A percentile compares a stretch with the other conserved stretches of the same genome.
phyloP scores from a whole-genome alignment of 2,329 filamentous ascomycete genomes.

The Monosporascus sp. region DNA sequence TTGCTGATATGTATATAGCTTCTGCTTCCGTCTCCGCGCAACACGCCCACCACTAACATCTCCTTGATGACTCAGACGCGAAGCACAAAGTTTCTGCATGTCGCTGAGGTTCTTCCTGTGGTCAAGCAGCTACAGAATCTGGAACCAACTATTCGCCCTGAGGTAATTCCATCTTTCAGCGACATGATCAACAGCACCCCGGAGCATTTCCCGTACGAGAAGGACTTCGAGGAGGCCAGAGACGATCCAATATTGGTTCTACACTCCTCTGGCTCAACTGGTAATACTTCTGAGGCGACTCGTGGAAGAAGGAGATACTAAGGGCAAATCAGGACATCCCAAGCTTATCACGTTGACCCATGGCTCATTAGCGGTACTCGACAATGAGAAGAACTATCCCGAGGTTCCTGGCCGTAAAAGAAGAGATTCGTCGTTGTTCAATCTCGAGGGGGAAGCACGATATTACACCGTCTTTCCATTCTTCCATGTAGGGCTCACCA shows the following conservation, averaged over 20 bases:
- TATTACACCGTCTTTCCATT: constrained; percentile 15
- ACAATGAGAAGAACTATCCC: constrained; percentile 11
- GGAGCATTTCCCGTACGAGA: constrained; percentile 10
- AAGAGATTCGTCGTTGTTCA: constrained; percentile 12
- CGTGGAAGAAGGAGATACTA: background rate
- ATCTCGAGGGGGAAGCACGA: constrained; percentile 10
- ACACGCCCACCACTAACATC: constrained; percentile 9
- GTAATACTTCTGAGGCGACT: constrained; percentile 2
- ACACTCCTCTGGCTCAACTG: constrained; percentile 23
- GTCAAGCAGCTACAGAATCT: constrained; percentile 2
- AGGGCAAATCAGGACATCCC: constrained; percentile 7
- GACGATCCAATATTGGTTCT: constrained; percentile 16
- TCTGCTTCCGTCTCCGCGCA: constrained; percentile 17
- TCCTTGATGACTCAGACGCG: constrained; percentile 14
- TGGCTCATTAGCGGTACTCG: constrained; percentile 12
- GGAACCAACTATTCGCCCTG: background rate
- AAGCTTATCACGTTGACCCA: constrained; percentile 16
- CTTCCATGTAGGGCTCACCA: constrained; percentile 6
- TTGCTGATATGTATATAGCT: constrained; percentile 5
- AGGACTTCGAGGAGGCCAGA: constrained; percentile 13
- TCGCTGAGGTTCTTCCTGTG: constrained; percentile 9
- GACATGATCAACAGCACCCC: constrained; percentile 12
- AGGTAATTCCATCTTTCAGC: constrained; percentile 11
- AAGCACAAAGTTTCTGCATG: constrained; percentile 12
- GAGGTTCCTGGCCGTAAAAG: constrained; percentile 8